phyloP scores from a whole-genome alignment of 257 asterid species.

The Nicotiana tomentosiformis region DNA sequence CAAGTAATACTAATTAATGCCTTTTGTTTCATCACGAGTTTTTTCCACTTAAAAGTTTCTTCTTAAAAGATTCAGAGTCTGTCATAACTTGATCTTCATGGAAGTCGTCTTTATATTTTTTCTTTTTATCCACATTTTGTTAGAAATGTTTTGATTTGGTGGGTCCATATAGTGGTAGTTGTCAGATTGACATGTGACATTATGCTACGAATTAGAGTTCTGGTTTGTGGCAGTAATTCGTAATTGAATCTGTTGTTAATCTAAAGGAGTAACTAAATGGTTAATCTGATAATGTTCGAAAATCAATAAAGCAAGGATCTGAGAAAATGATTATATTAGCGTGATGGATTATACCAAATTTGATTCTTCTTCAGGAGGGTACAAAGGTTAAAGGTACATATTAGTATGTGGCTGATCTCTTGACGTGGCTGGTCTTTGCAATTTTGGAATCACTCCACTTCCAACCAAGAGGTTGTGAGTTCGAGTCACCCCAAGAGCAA shows the following conservation, averaged over 20 bases:
- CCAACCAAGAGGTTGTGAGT: no score
- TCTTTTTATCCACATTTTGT: background rate
- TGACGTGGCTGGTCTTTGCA: background rate
- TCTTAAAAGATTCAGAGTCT: background rate
- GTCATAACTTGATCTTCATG: background rate
- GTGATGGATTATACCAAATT: background rate
- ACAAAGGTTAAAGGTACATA: background rate
- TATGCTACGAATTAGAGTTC: background rate
- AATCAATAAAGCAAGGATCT: background rate
- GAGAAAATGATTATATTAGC: background rate
- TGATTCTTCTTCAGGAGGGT: background rate
- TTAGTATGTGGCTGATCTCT: background rate
- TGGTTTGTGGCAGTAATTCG: background rate
- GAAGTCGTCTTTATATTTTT: background rate
- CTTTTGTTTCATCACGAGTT: background rate
- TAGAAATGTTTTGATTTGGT: background rate
- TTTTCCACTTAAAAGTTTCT: conserved; percentile 1
- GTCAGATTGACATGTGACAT: background rate
- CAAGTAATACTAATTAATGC: conserved; percentile 43
- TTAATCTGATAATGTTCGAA: background rate
- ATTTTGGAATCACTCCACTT: background rate
- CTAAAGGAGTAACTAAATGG: background rate
- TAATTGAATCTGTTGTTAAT: background rate
- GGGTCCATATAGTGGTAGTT: background rate
- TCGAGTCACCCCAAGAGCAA: no score